Conservation (phyloP, 2,329 filamentous ascomycete species). For the Salinomyces thailandicus region DNA sequence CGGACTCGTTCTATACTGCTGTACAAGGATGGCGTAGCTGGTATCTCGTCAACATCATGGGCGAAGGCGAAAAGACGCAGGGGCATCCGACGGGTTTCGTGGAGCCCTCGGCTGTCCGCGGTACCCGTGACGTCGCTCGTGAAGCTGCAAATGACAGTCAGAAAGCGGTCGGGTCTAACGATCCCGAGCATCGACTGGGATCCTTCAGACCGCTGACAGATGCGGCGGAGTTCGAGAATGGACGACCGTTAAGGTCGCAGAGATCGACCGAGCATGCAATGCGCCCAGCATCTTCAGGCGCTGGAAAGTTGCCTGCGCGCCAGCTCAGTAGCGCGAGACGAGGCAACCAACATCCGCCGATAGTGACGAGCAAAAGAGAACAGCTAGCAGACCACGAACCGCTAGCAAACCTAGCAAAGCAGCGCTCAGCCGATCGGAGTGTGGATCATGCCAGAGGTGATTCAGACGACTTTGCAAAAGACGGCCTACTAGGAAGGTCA, state of each 20-base stretch:
- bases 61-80: slow-evolving; percentile 39
- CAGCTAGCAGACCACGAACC: slow-evolving; percentile 27
- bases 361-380: slow-evolving; percentile 12
- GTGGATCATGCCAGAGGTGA: slow-evolving; percentile 13
- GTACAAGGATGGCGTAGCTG: slow-evolving; percentile 82
- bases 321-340: too few relatives aligned
- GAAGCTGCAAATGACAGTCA: too few relatives aligned
- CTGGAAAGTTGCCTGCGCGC: too few relatives aligned
- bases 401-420: slow-evolving; percentile 19
- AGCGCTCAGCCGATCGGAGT: not conserved
- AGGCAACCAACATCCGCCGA: slow-evolving; percentile 28
- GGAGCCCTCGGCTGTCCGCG: too few relatives aligned
- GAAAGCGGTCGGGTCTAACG: too few relatives aligned
- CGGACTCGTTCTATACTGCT: slow-evolving; percentile 57
- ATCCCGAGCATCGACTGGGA: too few relatives aligned
- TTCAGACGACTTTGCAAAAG: slow-evolving; percentile 34
- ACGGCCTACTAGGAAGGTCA: slow-evolving; percentile 39
- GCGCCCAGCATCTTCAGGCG: too few relatives aligned
- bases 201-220: slow-evolving; percentile 58
- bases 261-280: too few relatives aligned
- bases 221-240: too few relatives aligned
- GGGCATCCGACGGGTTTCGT: not conserved
- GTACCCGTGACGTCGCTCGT: too few relatives aligned
- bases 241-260: too few relatives aligned
- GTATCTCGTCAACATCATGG: slow-evolving; percentile 70